Evolutionary conservation across 208 protist genomes (phyloP), one percentile per base, ranked within the genome.

Genomic region (Acanthamoeba royreba): DNA sequence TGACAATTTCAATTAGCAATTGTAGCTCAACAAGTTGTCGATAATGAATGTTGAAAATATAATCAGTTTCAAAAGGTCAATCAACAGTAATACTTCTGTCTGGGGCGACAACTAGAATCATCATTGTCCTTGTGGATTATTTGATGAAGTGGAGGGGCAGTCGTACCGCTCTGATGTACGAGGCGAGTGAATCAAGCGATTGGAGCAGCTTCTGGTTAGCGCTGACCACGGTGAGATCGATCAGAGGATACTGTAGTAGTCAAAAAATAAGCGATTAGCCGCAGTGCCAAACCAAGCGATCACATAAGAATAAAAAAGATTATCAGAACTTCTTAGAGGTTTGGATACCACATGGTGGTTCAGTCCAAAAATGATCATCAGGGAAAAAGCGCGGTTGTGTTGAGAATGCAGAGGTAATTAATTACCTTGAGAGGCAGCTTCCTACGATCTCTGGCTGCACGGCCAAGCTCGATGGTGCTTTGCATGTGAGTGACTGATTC

Each of bases 371-470:
- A 38, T 87, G n/a, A 42, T 87, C 43, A 49, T 58, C 43, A 87
- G 22, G 11, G 19, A 42, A 35, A 53, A n/a, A 33, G 19, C 1
- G 49, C 19, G n/a, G 19, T 79, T 79, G 22, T 35, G 9, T 79
- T 35, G 9, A n/a, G 9, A 79, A 79, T 31, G 22, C 9, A 87
- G n/a, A 89, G 72, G 11, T 19, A 86, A 53, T 8, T 90, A 46
- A 35, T 93, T 97, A 99, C 95, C 95, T 98, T 97, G 81, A 99
- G 96, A 22, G 98, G 95, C 45, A 99, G 96, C 42, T 98, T 98
- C 83, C 98, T 97, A 55, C 98, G 96, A 42, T 99, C 98, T 28
- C 99, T 97, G n/a, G 99, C 89, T 19, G 98, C 97, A 63, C 99
- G 98, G 28, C 98, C 98, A 13, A 99, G 95, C 58, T 99, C 97